A percentile compares a stretch with the other conserved stretches of the same genome.
Conservation (phyloP, 352 stramenopile species). For the Nothophytophthora sp. region DNA sequence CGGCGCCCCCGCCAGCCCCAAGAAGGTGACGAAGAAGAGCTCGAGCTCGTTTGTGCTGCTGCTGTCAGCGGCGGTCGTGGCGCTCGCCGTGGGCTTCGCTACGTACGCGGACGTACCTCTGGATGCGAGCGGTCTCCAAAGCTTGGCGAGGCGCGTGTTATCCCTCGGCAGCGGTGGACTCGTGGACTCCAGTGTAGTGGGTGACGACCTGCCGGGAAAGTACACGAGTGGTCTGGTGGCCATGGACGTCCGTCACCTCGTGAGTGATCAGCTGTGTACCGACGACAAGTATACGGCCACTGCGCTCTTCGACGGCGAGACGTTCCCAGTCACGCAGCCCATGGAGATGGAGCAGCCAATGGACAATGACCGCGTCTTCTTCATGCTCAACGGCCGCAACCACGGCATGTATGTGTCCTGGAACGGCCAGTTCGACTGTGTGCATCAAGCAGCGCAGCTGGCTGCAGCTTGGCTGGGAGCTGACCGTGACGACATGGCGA, state of each 20-base stretch:
- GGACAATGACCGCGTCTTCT: slow-evolving; percentile 58
- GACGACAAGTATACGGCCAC: slow-evolving; percentile 32
- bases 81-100: slow-evolving; percentile 18
- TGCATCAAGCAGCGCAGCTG: slow-evolving; percentile 38
- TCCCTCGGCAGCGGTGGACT: slow-evolving; percentile 6
- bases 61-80: slow-evolving; percentile 23
- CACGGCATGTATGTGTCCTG: slow-evolving; percentile 73
- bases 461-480: slow-evolving; percentile 64
- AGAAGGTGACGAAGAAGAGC: slow-evolving; percentile 19
- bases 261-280: slow-evolving; percentile 33
- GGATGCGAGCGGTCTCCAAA: slow-evolving; percentile 18
- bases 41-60: slow-evolving; percentile 15
- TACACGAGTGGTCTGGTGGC: slow-evolving; percentile 60
- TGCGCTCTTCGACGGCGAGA: slow-evolving; percentile 33
- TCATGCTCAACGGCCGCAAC: slow-evolving; percentile 83
- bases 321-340: slow-evolving; percentile 41
- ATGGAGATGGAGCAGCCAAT: slow-evolving; percentile 34
- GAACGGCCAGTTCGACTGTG: slow-evolving; percentile 69
- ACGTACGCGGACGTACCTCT: slow-evolving; percentile 31
- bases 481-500: slow-evolving; percentile 59
- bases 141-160: slow-evolving; percentile 14
- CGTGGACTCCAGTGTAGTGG: slow-evolving; percentile 3
- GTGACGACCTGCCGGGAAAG: slow-evolving; percentile 44
- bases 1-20: slow-evolving; percentile 1
- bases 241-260: slow-evolving; percentile 31